phyloP scores from a whole-genome alignment of 192 early-diverging fungal genomes.

The Coemansia sp. region DNA sequence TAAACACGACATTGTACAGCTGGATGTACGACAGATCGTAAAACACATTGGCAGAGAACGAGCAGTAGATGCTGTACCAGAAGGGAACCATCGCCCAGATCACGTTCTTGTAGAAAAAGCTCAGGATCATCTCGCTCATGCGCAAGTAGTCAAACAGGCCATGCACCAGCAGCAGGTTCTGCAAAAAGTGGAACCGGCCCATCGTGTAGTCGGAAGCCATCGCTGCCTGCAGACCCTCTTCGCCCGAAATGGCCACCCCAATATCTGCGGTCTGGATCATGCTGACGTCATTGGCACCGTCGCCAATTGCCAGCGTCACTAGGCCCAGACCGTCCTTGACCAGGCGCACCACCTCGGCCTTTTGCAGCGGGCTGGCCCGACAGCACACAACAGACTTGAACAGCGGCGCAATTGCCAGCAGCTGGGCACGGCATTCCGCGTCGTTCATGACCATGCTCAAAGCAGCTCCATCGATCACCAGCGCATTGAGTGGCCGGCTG shows the following conservation, averaged over 20 bases:
- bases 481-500: slow-evolving; percentile 56
- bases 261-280: slow-evolving; percentile 98
- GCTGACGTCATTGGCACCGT: slow-evolving; percentile 87
- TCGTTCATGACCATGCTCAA: slow-evolving; percentile 53
- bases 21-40: slow-evolving; percentile 92
- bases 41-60: slow-evolving; percentile 88
- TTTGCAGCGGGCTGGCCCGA: slow-evolving; percentile 89
- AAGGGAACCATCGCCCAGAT: slow-evolving; percentile 89
- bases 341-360: slow-evolving; percentile 89
- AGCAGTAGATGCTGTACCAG: slow-evolving; percentile 93
- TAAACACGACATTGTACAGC: slow-evolving; percentile 80
- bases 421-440: slow-evolving; percentile 35
- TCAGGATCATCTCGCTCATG: slow-evolving; percentile 86
- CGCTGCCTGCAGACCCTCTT: slow-evolving; percentile 85
- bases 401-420: slow-evolving; percentile 67
- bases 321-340: slow-evolving; percentile 72
- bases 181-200: slow-evolving; percentile 86
- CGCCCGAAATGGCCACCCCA: slow-evolving; percentile 72
- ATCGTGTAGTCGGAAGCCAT: slow-evolving; percentile 95
- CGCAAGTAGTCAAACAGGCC: slow-evolving; percentile 89
- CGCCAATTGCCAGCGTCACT: slow-evolving; percentile 70
- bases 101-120: slow-evolving; percentile 96
- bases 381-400: slow-evolving; percentile 90
- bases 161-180: slow-evolving; percentile 85
- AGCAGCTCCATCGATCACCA: slow-evolving; percentile 83